phyloP scores from a whole-genome alignment of 768 basidiomycete genomes.

The Hygrophorus russula region DNA sequence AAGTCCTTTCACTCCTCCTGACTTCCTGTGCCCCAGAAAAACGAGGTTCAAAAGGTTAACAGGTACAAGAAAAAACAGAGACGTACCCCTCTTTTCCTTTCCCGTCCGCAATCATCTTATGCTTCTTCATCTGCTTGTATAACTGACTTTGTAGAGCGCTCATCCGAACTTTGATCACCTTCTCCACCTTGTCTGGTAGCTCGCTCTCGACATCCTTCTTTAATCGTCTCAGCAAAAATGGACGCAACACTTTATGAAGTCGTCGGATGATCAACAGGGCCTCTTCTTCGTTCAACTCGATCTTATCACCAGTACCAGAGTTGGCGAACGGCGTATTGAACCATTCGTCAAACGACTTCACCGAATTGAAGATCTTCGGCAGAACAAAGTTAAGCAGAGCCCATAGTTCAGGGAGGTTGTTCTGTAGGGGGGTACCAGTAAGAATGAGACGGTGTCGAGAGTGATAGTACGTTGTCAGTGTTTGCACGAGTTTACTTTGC shows the following conservation, averaged over 20 bases:
- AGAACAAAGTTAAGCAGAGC: constrained; percentile 90
- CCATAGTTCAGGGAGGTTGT: constrained; percentile 95
- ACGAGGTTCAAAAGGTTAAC: not conserved
- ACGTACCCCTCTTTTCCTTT: constrained; percentile 65
- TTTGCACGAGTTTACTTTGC: constrained; percentile 77
- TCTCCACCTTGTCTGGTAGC: constrained; percentile 94
- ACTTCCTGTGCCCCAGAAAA: constrained; percentile 34
- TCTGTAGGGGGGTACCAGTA: constrained; percentile 92
- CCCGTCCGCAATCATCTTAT: constrained; percentile 91
- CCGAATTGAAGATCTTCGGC: constrained; percentile 96
- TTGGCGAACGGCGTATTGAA: constrained; percentile 99
- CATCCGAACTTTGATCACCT: constrained; percentile 95
- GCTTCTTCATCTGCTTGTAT: constrained; percentile 97
- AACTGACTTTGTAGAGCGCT: constrained; percentile 83
- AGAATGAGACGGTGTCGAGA: constrained; percentile 89
- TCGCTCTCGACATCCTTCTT: constrained; percentile 98
- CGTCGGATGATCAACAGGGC: constrained; percentile 94
- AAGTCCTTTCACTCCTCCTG: constrained; percentile 73
- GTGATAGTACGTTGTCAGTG: constrained; percentile 86
- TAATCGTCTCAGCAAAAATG: constrained; percentile 83
- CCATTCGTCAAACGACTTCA: constrained; percentile 99
- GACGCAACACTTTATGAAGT: constrained; percentile 88
- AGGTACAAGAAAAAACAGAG: not conserved
- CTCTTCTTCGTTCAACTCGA: constrained; percentile 99
- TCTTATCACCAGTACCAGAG: constrained; percentile 96